Conservation (phyloP, 164 flowering plant genomes). For the Stephania japonica region DNA sequence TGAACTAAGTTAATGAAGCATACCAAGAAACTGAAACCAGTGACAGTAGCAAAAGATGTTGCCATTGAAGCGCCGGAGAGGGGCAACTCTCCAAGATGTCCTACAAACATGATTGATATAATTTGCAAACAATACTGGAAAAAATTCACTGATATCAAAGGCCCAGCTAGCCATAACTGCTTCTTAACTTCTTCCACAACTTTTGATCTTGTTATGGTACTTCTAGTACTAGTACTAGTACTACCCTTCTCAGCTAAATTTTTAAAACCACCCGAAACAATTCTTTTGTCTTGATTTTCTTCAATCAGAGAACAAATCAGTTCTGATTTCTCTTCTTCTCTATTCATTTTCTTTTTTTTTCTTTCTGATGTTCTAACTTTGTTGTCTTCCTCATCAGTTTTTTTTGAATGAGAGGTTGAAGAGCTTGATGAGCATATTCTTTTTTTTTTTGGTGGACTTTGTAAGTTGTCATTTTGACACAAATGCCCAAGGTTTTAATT, state of each 20-base stretch:
- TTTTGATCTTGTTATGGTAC: slow-evolving; percentile 12
- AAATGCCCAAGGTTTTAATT: too few relatives aligned
- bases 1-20: too few relatives aligned
- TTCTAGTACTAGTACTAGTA: too few relatives aligned
- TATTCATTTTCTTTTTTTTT: neutral
- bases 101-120: slow-evolving; percentile 69
- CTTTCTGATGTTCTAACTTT: too few relatives aligned
- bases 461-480: too few relatives aligned
- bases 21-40: slow-evolving; percentile 72
- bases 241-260: neutral
- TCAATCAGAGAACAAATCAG: neutral
- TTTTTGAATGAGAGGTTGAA: too few relatives aligned
- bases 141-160: slow-evolving; percentile 36
- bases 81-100: slow-evolving; percentile 65
- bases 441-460: too few relatives aligned
- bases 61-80: slow-evolving; percentile 78
- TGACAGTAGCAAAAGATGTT: slow-evolving; percentile 59
- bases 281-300: neutral
- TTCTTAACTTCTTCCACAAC: slow-evolving; percentile 46
- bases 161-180: slow-evolving; percentile 65
- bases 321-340: neutral
- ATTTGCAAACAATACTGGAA: slow-evolving; percentile 44
- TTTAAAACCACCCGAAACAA: neutral
- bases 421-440: too few relatives aligned
- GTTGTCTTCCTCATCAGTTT: too few relatives aligned